Evolutionary conservation across 2,329 filamentous ascomycete genomes (phyloP), one percentile per base, ranked within the genome.

Genomic region (Sarocladium strictum): DNA sequence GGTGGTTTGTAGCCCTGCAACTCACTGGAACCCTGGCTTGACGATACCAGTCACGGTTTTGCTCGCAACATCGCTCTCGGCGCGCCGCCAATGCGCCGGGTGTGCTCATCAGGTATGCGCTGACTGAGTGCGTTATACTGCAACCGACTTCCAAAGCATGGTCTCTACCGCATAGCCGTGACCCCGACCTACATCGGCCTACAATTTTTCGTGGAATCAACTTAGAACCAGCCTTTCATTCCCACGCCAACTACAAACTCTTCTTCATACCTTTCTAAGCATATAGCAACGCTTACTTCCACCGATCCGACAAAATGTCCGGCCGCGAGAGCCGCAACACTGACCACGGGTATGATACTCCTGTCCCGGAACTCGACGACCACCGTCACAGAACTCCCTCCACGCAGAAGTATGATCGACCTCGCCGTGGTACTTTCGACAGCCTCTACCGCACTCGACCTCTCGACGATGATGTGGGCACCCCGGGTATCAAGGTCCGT

Each of bases 341-440:
- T 55, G 79, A 83, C 64, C 80, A 81, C 63, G 81, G 85, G 63
- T 90, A 86, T 71, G 83, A 83, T 69, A 85, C 86, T 55, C 87
- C 88, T 14, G 83, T 91, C 58, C 86, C 86, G 58, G 86, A 92
- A 67, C 80, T 97, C 49, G 90, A 97, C 67, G 91, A 97, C 68
- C 92, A 97, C 73, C 87, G 90, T 56, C 76, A 84, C 65, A 86
- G 88, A 65, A 71, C 77, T 3, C 70, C 78, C 23, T 80, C 84
- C 35, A 71, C 84, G 23, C 85, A 83, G 57, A 81, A 82, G 43
- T 70, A 74, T 29, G 81, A 84, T 33, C 78, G 82, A 17, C 73
- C 79, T 56, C 83, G 88, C 54, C 80, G 88, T 54, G 87, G 87
- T 38, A 92, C 88, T 2, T 83, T 89, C 60, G 87, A 89, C 60